Evolutionary conservation across 768 basidiomycete species (phyloP).

Genomic region (Hygrocybe punicea): DNA sequence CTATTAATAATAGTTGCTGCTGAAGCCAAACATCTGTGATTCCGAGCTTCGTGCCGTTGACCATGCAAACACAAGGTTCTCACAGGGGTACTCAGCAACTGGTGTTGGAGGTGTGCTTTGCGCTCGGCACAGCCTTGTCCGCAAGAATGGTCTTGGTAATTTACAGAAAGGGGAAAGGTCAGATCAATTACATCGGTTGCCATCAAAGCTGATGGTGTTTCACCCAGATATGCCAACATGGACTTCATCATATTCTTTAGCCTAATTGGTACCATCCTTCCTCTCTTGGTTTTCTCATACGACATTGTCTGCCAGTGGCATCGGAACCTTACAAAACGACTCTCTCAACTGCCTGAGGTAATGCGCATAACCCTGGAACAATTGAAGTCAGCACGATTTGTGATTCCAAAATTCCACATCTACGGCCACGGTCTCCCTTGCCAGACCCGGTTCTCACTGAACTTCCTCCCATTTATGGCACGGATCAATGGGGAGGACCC

Average conservation of each 20-base stretch:
- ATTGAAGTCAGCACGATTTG: background rate
- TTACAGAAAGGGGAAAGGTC: constrained; percentile 36
- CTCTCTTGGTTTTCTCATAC: constrained; percentile 23
- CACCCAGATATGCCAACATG: constrained; percentile 28
- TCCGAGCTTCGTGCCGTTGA: constrained; percentile 12
- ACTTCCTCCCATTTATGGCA: constrained; percentile 21
- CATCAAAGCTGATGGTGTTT: background rate
- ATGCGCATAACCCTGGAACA: background rate
- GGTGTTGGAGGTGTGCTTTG: constrained; percentile 31
- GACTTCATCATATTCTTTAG: constrained; percentile 24
- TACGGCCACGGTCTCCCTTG: constrained; percentile 14
- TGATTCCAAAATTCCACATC: constrained; percentile 13
- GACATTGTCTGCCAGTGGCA: constrained; percentile 29
- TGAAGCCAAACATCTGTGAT: constrained; percentile 12
- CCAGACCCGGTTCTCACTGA: constrained; percentile 11
- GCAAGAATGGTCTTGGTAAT: constrained; percentile 27
- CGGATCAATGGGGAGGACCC: constrained; percentile 29
- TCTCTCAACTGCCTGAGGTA: background rate
- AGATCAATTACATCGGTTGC: background rate
- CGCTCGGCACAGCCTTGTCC: constrained; percentile 29
- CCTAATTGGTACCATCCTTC: constrained; percentile 4
- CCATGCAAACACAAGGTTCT: constrained; percentile 6
- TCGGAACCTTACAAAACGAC: background rate
- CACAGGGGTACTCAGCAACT: constrained; percentile 20
- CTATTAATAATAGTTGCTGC: background rate